Evolutionary conservation across 2,329 filamentous ascomycete species (phyloP).

Genomic region (Arthrocladium fulminans): DNA sequence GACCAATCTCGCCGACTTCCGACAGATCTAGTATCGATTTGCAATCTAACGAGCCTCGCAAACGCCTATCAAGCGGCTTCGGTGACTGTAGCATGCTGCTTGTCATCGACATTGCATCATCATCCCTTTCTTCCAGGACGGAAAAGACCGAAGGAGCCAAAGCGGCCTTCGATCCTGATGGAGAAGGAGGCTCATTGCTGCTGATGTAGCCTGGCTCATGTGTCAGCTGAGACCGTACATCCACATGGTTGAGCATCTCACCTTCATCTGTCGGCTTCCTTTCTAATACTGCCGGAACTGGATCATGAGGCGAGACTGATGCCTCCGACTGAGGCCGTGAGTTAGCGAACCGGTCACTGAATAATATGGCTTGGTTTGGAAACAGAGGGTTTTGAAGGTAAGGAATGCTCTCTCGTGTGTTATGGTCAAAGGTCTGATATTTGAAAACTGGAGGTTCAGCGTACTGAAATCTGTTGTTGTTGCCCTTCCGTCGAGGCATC

Average conservation of each 20-base stretch:
- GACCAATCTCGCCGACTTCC: conserved; percentile 16
- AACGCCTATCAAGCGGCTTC: conserved; percentile 15
- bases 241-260: neutral
- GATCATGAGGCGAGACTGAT: neutral
- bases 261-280: conserved; percentile 13
- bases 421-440: conserved; percentile 36
- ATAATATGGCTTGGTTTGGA: conserved; percentile 13
- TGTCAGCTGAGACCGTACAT: conserved; percentile 23
- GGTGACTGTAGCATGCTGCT: conserved; percentile 18
- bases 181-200: conserved; percentile 13
- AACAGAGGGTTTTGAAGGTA: conserved; percentile 29
- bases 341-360: conserved; percentile 18
- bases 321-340: conserved; percentile 14
- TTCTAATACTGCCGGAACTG: conserved; percentile 7
- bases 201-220: conserved; percentile 25
- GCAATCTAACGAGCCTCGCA: conserved; percentile 4
- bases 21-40: conserved; percentile 5
- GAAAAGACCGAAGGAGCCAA: conserved; percentile 13
- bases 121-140: conserved; percentile 19
- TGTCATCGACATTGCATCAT: conserved; percentile 8
- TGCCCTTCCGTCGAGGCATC: conserved; percentile 25
- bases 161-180: neutral
- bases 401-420: conserved; percentile 28
- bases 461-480: conserved; percentile 30
- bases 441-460: conserved; percentile 34